These are phyloP conservation scores for Leishmania braziliensis DNA, from an alignment of 208 protist species.

Conservation along the genomic window DNA sequence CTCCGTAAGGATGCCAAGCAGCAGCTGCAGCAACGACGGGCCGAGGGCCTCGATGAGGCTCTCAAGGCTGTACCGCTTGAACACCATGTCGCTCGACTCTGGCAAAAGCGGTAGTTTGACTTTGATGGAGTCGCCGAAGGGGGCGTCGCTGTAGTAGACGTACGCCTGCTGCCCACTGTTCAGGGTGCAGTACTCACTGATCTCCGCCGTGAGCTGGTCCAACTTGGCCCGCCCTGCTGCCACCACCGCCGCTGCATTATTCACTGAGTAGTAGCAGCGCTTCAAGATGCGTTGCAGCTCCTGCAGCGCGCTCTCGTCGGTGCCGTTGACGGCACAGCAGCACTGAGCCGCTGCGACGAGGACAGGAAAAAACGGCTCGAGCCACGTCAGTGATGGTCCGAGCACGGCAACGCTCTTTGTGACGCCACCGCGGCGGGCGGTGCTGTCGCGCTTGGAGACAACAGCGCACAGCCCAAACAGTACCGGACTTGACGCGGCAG, in stretches of 20 bases:
- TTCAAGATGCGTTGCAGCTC: constrained; percentile 60
- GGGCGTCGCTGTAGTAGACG: constrained; percentile 42
- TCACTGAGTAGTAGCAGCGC: constrained; percentile 60
- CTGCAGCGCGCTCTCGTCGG: constrained; percentile 45
- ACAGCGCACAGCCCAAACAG: constrained; percentile 79
- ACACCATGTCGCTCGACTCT: constrained; percentile 49
- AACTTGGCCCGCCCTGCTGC: constrained; percentile 27
- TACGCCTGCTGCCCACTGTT: constrained; percentile 39
- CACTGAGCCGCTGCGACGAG: constrained; percentile 68
- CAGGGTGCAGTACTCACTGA: constrained; percentile 39
- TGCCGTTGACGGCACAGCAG: constrained; percentile 69
- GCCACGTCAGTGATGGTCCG: constrained; percentile 64
- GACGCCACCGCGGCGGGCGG: constrained; percentile 66
- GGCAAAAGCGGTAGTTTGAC: constrained; percentile 55
- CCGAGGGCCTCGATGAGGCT: constrained; percentile 58
- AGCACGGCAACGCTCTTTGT: constrained; percentile 82
- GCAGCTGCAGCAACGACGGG: constrained; percentile 57
- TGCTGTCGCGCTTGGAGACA: constrained; percentile 64
- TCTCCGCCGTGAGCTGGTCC: constrained; percentile 39
- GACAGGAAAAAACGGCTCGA: constrained; percentile 76
- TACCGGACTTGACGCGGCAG: constrained; percentile 3
- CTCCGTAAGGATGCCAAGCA: constrained; percentile 63
- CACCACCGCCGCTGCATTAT: constrained; percentile 32
- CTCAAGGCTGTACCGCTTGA: constrained; percentile 65
- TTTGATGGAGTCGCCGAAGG: constrained; percentile 53